Base-by-base conservation (phyloP, 495 filamentous ascomycete genomes). In the Geoglossum glabrum region DNA sequence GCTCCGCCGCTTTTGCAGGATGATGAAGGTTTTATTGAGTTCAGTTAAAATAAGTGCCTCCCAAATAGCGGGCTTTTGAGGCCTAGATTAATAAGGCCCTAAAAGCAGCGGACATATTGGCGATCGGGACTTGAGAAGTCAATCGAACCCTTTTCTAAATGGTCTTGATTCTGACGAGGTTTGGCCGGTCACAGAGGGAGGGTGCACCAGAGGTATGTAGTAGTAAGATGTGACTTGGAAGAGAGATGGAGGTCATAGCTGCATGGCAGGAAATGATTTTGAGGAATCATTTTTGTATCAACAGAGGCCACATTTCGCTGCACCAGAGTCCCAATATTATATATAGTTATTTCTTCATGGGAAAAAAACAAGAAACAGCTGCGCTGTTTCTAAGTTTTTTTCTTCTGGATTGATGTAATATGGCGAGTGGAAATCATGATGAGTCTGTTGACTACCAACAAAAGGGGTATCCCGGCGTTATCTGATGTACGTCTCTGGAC, bases 21-120 rank as follows among this genome's bases (percentile, higher is more conserved):
- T 47, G n/a, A n/a, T n/a, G n/a, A n/a, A n/a, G n/a, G 43, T 47
- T 47, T 47, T 47, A 47, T n/a, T 47, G 43, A 47, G 43, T 47
- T 47, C 43, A 17, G 43, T 47, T 23, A n/a, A 47, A 47, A 47
- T 23, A 17, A 47, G 43, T 23, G 17, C 21, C 43, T 47, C 15
- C 7, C 5, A 5, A n/a, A 6, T 23, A 47, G 43, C 21, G 15
- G 43, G 15, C 21, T 47, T 47, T 17, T 47, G 3, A 6, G 7
- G 15, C 43, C 7, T 17, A 8, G 43, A 5, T 47, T n/a, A n/a
- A n/a, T n/a, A n/a, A n/a, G n/a, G n/a, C n/a, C n/a, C n/a, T 47
- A 5, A 47, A 23, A 17, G 43, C 43, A 47, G 43, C 43, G 43
- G 15, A 17, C 21, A 47, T 47, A 6, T 23, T 47, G 43, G 43